Evolutionary conservation across 495 filamentous ascomycete genomes (phyloP), one percentile per base, ranked within the genome.

Genomic region (Aspergillus indologenus): DNA sequence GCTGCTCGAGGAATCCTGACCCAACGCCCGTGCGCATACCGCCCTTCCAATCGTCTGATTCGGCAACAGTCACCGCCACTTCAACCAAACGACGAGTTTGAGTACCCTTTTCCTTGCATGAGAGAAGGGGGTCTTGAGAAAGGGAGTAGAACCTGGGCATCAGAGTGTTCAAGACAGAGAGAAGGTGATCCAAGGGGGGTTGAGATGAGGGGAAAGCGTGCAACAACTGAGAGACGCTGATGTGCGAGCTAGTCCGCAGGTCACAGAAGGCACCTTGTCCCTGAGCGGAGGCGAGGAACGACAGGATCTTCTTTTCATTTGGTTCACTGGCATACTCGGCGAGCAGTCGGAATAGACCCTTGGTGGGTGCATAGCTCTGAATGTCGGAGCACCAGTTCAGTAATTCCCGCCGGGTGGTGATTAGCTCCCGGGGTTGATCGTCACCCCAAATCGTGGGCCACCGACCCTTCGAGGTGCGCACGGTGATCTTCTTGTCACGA

Each of bases 401-500:
- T 18, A 98, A 78, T 70, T 96, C 94, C 11, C 94, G 81, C 15
- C 94, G 85, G 1, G 93, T 97, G 1, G 93, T 96, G 50, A 90
- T 80, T 20, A 98, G 72, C 62, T 92, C 86, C 44, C 95, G 81
- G 1, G 93, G 71, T 65, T 90, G 66, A 26, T 97, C 92, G n/a
- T 94, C 89, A 20, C 92, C 93, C 94, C 95, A 98, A 47, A 98
- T 94, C 11, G 94, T 98, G 2, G 94, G 94, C 94, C 94, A 98
- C 9, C 94, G 80, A 17, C 95, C 95, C 34, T 79, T 81, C 21
- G 79, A 83, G 2, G 94, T 98, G 63, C 85, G 83, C 43, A 98
- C 74, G 15, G 86, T 74, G 21, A 96, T 80, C 17, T 87, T 86
- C 73, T 89, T 92, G 67, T 96, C 90, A 44, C 93, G 85, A 54